Evolutionary conservation across 2,329 filamentous ascomycete genomes (phyloP), one percentile per base, ranked within the genome.

Genomic region (Aspergillus sp.): DNA sequence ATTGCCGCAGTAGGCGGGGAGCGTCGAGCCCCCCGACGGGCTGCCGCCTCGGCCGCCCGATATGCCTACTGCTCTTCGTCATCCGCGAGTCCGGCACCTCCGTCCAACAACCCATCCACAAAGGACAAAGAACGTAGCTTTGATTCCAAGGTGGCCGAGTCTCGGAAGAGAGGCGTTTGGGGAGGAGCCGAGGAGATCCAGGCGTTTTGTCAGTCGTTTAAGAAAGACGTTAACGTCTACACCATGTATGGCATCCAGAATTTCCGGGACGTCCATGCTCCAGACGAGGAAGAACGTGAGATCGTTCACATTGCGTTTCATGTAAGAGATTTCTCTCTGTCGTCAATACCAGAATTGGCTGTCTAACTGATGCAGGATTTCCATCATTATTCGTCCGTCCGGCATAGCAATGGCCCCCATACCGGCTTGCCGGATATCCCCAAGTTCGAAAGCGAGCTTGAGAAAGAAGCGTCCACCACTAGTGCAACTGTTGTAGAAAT

Each of bases 101-200:
- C 25, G 7, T 29, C 25, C 25, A 29, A 29, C 7, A 29, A n/a
- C 16, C 34, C 71, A 21, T 79, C 81, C 19, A 69, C 75, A 49
- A 77, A 78, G 54, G 80, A 86, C 58, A 77, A 82, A 51, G 76
- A 84, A 63, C 77, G 80, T 61, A 79, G 84, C 62, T 79, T 86
- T 60, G 77, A 78, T 64, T 76, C 76, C 31, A 83, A 86, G 66
- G 74, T 88, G 11, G 71, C 77, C 55, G 74, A 77, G 51, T 87
- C 88, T 78, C 79, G 81, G 25, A 78, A 80, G 62, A 76, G 78
- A 25, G 82, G 82, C 47, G 81, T 81, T 36, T 88, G 81, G 71
- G 86, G 84, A 21, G 85, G 86, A 64, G 85, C 88, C 53, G 79
- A 86, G 72, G 85, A 88, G 70, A 80, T 89, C 42, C 78, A 79